Conservation (phyloP, 306 rosid species). For the Fragaria ananassa region DNA sequence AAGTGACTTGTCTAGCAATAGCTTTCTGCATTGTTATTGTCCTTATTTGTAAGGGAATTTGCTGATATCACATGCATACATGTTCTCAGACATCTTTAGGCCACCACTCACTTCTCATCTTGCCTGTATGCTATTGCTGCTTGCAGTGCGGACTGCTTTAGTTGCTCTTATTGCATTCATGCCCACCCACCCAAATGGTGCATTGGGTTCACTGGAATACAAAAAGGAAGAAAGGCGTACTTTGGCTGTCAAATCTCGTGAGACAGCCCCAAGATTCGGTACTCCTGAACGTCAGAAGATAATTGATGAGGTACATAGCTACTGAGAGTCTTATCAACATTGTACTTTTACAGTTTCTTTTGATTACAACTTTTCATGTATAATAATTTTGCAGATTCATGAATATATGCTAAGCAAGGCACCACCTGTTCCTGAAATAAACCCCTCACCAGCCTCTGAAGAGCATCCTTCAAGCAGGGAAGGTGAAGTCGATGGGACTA, state of each 20-base stretch:
- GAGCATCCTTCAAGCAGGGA: constrained; percentile 43
- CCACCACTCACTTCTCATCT: background rate
- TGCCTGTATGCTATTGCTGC: constrained; percentile 23
- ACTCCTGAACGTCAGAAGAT: constrained; percentile 79
- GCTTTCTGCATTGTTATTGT: background rate
- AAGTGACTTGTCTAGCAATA: background rate
- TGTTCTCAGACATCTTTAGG: background rate
- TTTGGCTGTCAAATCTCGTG: constrained; percentile 82
- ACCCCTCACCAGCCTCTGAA: constrained; percentile 40
- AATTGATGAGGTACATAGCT: constrained; percentile 52
- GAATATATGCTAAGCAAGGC: constrained; percentile 83
- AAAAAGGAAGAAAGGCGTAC: constrained; percentile 81
- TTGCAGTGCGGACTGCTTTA: constrained; percentile 90
- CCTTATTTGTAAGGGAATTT: background rate
- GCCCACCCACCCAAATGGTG: constrained; percentile 96
- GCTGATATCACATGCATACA: background rate
- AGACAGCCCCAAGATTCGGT: constrained; percentile 70
- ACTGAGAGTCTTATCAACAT: background rate
- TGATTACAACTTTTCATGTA: background rate
- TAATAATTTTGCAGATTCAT: constrained; percentile 54
- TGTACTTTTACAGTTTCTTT: background rate
- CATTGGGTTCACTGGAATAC: constrained; percentile 88
- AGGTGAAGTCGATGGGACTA: constrained; percentile 31
- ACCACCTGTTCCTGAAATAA: constrained; percentile 54
- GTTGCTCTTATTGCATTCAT: constrained; percentile 95